phyloP scores from a whole-genome alignment of 2,329 filamentous ascomycete genomes.

The Cladorrhinum sp. region DNA sequence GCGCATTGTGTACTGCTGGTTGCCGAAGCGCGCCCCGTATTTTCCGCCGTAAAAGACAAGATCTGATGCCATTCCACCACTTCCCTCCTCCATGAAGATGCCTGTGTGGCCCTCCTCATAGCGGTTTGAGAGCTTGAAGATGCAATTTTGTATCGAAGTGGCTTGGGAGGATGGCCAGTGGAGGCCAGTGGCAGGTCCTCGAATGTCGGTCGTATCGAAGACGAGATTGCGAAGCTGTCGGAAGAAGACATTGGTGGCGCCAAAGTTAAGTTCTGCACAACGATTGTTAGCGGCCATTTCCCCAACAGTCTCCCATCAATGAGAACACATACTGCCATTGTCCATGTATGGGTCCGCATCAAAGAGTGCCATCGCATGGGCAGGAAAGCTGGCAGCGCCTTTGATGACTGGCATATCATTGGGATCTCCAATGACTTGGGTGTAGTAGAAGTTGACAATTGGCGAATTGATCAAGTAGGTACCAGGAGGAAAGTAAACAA shows the following conservation, averaged over 20 bases:
- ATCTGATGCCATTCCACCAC: constrained; percentile 66
- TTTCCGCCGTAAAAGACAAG: constrained; percentile 68
- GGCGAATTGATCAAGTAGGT: constrained; percentile 69
- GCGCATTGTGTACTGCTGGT: constrained; percentile 68
- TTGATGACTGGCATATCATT: constrained; percentile 55
- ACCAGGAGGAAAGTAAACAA: constrained; percentile 32
- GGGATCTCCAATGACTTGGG: constrained; percentile 71
- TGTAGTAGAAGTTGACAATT: constrained; percentile 74
- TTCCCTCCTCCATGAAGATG: constrained; percentile 62
- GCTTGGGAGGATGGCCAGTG: constrained; percentile 71
- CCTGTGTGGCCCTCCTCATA: constrained; percentile 51
- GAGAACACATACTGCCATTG: constrained; percentile 17
- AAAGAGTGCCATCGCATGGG: constrained; percentile 42
- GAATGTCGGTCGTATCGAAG: constrained; percentile 54
- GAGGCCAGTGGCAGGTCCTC: constrained; percentile 47
- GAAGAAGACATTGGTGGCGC: constrained; percentile 59
- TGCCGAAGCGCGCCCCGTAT: constrained; percentile 56
- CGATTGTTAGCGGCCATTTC: not conserved
- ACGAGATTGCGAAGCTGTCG: constrained; percentile 58
- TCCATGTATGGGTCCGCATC: constrained; percentile 45
- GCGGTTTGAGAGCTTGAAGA: constrained; percentile 49
- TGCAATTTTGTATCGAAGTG: constrained; percentile 57
- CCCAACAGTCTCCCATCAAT: not conserved
- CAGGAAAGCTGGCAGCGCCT: constrained; percentile 46
- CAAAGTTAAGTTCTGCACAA: constrained; percentile 40